Conservation (phyloP, 108 stramenopile species). For the Nitzschia sp. region DNA sequence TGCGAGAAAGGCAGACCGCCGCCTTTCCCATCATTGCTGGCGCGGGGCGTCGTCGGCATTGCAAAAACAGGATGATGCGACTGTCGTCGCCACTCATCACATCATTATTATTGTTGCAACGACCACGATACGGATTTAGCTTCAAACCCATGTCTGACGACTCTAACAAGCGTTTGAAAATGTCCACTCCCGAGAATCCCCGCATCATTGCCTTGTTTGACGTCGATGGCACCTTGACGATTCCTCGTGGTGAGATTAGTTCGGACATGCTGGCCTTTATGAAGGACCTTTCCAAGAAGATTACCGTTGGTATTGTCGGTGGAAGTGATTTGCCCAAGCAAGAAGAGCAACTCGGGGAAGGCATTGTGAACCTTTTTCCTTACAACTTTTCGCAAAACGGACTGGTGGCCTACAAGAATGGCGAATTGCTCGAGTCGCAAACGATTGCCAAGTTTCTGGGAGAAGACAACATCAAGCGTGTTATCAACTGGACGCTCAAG, state of each 20-base stretch:
- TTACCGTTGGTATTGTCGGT: conserved; percentile 98
- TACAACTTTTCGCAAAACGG: conserved; percentile 99
- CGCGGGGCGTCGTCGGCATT: no score
- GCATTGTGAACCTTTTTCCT: conserved; percentile 86
- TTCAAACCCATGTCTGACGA: no score
- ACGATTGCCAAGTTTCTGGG: conserved; percentile 92
- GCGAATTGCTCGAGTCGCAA: conserved; percentile 77
- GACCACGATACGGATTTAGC: no score
- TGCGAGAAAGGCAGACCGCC: no score
- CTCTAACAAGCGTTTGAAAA: neutral
- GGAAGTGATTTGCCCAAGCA: conserved; percentile 97
- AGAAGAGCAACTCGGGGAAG: conserved; percentile 96
- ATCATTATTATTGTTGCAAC: no score
- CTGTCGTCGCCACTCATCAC: no score
- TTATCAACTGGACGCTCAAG: conserved; percentile 96
- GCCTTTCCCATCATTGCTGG: no score
- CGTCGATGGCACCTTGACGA: conserved; percentile 99
- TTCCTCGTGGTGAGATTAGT: conserved; percentile 91
- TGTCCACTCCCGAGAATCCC: conserved; percentile 69
- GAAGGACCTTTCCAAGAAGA: conserved; percentile 83
- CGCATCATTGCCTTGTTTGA: conserved; percentile 97
- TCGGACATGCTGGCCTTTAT: conserved; percentile 91
- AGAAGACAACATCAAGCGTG: conserved; percentile 95
- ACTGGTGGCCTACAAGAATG: conserved; percentile 95
- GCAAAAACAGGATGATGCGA: no score